A percentile compares a stretch with the other conserved stretches of the same genome.
Evolutionary conservation across 2,329 filamentous ascomycete species (phyloP).

Genomic region (Claviceps pazoutovae): DNA sequence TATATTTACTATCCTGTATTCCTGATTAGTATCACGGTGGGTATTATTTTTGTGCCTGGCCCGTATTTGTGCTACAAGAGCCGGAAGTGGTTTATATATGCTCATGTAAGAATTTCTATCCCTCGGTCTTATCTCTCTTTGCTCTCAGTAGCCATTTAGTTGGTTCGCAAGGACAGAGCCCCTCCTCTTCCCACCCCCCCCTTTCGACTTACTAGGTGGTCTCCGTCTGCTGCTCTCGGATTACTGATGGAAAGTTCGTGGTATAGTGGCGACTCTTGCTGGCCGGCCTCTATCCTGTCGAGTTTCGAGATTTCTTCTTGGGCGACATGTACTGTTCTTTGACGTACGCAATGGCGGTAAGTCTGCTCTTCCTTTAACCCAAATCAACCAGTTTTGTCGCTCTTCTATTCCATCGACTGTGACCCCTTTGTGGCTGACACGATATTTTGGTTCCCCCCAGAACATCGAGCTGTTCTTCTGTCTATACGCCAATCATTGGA

Average conservation of each 20-base stretch:
- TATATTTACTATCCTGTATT: constrained; percentile 81
- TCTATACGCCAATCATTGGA: constrained; percentile 70
- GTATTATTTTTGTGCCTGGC: constrained; percentile 63
- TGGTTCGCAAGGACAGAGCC: too few species aligned
- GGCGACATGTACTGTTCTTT: constrained; percentile 96
- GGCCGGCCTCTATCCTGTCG: constrained; percentile 80
- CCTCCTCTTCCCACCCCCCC: not conserved
- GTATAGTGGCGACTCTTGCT: constrained; percentile 67
- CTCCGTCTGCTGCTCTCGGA: not conserved
- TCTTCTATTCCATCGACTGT: too few species aligned
- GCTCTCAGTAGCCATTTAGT: too few species aligned
- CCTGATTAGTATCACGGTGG: constrained; percentile 52
- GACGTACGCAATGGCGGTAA: constrained; percentile 75
- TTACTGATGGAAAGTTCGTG: not conserved
- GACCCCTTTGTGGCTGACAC: not conserved
- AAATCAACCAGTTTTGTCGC: too few species aligned
- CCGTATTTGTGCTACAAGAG: constrained; percentile 62
- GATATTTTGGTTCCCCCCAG: constrained; percentile 23
- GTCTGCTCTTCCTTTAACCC: constrained; percentile 20
- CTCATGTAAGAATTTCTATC: constrained; percentile 48
- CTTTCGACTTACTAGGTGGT: not conserved
- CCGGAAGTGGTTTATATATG: constrained; percentile 75
- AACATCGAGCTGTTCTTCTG: constrained; percentile 93
- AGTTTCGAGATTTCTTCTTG: constrained; percentile 94
- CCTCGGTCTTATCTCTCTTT: too few species aligned